phyloP scores from a whole-genome alignment of 176 grass and related monocot species.

The Coix lacrymajobi region DNA sequence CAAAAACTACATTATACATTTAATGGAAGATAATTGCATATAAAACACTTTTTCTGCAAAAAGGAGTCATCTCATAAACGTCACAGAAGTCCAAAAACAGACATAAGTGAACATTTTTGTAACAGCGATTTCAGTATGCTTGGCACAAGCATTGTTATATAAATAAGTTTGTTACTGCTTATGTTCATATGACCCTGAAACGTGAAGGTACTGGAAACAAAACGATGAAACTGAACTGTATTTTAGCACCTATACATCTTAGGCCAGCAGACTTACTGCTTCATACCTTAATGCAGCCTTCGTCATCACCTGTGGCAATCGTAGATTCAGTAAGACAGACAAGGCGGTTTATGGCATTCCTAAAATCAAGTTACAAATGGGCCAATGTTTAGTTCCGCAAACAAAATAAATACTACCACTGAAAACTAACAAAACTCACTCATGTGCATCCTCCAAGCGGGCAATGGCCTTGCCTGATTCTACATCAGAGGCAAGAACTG shows the following conservation, averaged over 20 bases:
- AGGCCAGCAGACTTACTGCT: background rate
- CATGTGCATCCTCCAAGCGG: slow-evolving; percentile 70
- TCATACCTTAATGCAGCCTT: slow-evolving; percentile 89
- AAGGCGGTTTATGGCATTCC: slow-evolving; percentile 71
- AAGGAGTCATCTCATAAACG: background rate
- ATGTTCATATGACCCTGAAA: background rate
- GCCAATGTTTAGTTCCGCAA: slow-evolving; percentile 7
- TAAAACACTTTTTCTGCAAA: background rate
- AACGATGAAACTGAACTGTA: background rate
- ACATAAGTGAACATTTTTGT: background rate
- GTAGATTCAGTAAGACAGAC: slow-evolving; percentile 84
- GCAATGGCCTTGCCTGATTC: slow-evolving; percentile 71
- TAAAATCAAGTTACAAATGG: slow-evolving; percentile 30
- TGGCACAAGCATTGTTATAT: background rate
- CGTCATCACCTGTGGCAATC: slow-evolving; percentile 92
- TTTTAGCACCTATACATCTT: background rate
- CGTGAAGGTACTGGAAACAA: background rate
- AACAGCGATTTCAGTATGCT: background rate
- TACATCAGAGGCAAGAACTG: slow-evolving; percentile 70
- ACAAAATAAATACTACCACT: background rate
- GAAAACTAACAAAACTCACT: slow-evolving; percentile 36
- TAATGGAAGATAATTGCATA: background rate
- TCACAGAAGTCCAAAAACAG: background rate
- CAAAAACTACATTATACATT: background rate
- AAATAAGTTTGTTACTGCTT: slow-evolving; percentile 1